Evolutionary conservation across 2,329 filamentous ascomycete species (phyloP).

Genomic region (Fusarium sp.): DNA sequence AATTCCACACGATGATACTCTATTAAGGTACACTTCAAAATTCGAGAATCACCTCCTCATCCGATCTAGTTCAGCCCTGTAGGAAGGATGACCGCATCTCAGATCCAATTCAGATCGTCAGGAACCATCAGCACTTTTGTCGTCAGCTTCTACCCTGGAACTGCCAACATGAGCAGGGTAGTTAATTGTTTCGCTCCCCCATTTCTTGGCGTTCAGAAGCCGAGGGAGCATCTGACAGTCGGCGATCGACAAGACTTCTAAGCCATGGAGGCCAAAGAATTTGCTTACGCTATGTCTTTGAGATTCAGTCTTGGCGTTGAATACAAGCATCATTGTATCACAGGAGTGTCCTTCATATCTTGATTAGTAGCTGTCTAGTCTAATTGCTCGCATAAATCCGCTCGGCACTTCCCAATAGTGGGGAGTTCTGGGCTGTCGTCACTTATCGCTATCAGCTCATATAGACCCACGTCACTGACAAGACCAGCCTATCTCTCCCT

Average conservation of each 20-base stretch:
- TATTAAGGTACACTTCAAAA: neutral
- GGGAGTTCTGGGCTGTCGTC: conserved; percentile 31
- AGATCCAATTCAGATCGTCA: conserved; percentile 8
- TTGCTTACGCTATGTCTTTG: neutral
- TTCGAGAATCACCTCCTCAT: neutral
- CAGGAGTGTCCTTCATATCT: neutral
- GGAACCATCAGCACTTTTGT: conserved; percentile 8
- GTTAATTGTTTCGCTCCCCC: neutral
- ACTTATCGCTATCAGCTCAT: conserved; percentile 39
- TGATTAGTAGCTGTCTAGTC: neutral
- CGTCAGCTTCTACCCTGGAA: neutral
- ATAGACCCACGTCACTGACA: conserved; percentile 30
- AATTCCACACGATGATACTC: neutral
- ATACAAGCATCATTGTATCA: neutral
- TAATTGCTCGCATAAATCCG: conserved; percentile 1
- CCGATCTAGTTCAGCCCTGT: conserved; percentile 15
- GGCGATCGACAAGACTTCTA: neutral
- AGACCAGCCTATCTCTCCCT: neutral
- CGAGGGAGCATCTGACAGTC: neutral
- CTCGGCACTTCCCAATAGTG: conserved; percentile 23
- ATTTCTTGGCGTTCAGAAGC: neutral
- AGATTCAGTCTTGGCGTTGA: neutral
- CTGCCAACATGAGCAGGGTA: neutral
- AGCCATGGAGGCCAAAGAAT: neutral
- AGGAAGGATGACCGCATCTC: neutral